Conservation (phyloP, 192 early-diverging fungal genomes). For the Coemansia sp. region DNA sequence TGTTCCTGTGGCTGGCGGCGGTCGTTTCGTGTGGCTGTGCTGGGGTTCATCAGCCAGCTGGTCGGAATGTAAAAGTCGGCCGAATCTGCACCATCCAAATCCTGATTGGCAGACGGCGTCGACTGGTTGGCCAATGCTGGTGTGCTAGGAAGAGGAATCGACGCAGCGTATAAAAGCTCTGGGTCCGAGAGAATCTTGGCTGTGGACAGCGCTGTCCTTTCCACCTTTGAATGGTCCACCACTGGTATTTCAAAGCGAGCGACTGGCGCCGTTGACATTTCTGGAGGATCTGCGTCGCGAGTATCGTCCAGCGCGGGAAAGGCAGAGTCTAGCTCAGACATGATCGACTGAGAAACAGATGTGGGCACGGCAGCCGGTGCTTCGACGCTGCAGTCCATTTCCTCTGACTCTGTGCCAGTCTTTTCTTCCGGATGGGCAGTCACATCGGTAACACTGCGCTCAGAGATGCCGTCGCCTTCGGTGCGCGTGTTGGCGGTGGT, state of each 20-base stretch:
- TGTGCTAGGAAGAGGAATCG: slow-evolving; percentile 43
- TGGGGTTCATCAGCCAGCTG: slow-evolving; percentile 48
- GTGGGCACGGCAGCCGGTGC: neutral
- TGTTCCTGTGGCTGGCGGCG: slow-evolving; percentile 3
- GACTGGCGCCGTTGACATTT: neutral
- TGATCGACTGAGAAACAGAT: neutral
- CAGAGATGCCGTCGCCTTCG: neutral
- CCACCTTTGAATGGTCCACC: neutral
- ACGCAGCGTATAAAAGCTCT: slow-evolving; percentile 40
- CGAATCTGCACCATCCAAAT: neutral
- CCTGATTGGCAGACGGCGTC: slow-evolving; percentile 8
- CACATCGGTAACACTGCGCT: neutral
- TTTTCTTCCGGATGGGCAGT: neutral
- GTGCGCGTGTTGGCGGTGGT: neutral
- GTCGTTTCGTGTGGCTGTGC: slow-evolving; percentile 11
- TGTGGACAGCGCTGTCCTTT: slow-evolving; percentile 25
- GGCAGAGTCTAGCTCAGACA: neutral
- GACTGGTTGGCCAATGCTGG: slow-evolving; percentile 20
- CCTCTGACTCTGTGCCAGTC: neutral
- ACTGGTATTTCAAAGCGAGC: neutral
- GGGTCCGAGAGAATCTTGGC: slow-evolving; percentile 44
- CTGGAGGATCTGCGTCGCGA: neutral
- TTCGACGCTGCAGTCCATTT: neutral
- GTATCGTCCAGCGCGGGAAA: neutral
- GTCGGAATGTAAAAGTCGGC: slow-evolving; percentile 47